These are phyloP conservation scores for Phytophthora hybrid DNA, from an alignment of 352 stramenopile genomes.

Conservation along the genomic window DNA sequence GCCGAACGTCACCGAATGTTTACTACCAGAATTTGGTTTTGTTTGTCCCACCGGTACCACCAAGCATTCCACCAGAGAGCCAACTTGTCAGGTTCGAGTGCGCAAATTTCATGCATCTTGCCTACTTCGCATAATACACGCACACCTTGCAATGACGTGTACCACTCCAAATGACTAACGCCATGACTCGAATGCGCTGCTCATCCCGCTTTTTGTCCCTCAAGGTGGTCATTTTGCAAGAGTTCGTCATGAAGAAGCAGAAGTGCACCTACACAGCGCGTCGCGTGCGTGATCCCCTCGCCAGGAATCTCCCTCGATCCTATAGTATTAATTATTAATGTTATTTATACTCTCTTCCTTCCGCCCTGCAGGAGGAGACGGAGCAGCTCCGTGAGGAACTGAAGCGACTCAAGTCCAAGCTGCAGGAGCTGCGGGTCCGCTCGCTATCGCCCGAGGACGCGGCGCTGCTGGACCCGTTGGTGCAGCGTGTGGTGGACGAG, in stretches of 20 bases:
- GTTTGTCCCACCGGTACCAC: too few species aligned
- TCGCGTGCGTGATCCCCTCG: background rate
- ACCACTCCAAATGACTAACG: too few species aligned
- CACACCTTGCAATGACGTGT: background rate
- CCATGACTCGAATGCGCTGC: too few species aligned
- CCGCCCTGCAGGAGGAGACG: slow-evolving; percentile 26
- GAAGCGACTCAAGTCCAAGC: slow-evolving; percentile 19
- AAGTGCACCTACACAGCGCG: slow-evolving; percentile 25
- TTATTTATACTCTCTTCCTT: background rate
- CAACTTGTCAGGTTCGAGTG: too few species aligned
- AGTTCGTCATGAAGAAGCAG: slow-evolving; percentile 26
- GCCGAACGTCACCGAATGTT: too few species aligned
- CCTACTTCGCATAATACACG: background rate
- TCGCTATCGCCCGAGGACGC: slow-evolving; percentile 16
- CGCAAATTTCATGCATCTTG: too few species aligned
- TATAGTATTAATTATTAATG: background rate
- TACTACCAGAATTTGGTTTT: too few species aligned
- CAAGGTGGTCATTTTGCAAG: background rate
- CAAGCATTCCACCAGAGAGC: too few species aligned
- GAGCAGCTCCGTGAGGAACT: slow-evolving; percentile 17
- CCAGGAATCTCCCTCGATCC: background rate
- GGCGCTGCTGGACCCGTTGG: slow-evolving; percentile 16
- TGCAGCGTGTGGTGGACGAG: slow-evolving; percentile 21
- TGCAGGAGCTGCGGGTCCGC: slow-evolving; percentile 24
- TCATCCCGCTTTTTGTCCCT: too few species aligned